phyloP scores from a whole-genome alignment of 2,329 filamentous ascomycete genomes.

The Ophidiomyces ophidiicola region DNA sequence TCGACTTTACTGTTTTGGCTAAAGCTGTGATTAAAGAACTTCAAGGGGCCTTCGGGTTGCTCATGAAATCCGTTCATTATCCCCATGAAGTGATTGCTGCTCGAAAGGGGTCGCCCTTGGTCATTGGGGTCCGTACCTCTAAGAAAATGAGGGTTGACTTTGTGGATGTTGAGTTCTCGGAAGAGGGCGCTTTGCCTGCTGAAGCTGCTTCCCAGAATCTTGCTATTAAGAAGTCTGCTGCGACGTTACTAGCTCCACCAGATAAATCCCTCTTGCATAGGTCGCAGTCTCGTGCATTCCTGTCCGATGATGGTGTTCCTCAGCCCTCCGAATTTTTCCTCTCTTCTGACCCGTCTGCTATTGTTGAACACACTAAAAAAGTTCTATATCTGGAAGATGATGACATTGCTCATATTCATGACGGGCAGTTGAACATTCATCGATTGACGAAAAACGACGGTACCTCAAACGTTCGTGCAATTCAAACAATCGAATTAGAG shows the following conservation, averaged over 20 bases:
- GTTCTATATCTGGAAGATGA: constrained; percentile 99
- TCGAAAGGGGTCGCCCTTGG: constrained; percentile 93
- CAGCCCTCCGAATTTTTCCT: constrained; percentile 99
- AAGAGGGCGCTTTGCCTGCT: constrained; percentile 76
- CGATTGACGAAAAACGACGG: constrained; percentile 93
- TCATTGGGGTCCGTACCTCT: constrained; percentile 91
- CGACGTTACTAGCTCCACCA: constrained; percentile 66
- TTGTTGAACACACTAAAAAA: constrained; percentile 99
- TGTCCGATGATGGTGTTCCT: constrained; percentile 94
- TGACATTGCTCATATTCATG: constrained; percentile 98
- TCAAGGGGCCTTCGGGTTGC: constrained; percentile 89
- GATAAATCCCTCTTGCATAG: constrained; percentile 98
- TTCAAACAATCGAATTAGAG: constrained; percentile 97
- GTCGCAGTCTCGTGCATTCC: constrained; percentile 95
- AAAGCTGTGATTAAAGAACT: constrained; percentile 98
- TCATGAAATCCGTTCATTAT: constrained; percentile 98
- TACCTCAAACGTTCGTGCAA: constrained; percentile 90
- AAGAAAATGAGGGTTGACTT: constrained; percentile 99
- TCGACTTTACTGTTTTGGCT: constrained; percentile 90
- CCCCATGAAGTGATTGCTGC: constrained; percentile 96
- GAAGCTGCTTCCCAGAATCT: constrained; percentile 94
- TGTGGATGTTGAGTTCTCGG: constrained; percentile 93
- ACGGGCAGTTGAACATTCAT: constrained; percentile 98
- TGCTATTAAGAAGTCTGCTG: constrained; percentile 79
- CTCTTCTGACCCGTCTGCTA: constrained; percentile 94